A percentile compares a stretch with the other conserved stretches of the same genome.
These are phyloP conservation scores for Coemansia sp. DNA, from an alignment of 192 early-diverging fungal species.

Conservation along the genomic window DNA sequence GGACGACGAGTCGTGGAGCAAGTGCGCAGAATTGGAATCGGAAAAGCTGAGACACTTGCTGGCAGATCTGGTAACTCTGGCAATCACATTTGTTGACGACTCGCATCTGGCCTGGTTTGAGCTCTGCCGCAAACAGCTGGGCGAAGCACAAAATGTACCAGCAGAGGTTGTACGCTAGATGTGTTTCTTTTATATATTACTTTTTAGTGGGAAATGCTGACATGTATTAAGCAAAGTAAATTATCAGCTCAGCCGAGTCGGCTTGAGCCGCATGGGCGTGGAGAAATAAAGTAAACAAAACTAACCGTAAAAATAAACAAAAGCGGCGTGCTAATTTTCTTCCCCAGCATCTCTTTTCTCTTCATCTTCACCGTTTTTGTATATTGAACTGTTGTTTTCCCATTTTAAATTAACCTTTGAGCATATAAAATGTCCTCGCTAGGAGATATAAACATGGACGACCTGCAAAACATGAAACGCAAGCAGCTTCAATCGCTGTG, in stretches of 20 bases:
- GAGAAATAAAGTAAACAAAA: conserved; percentile 1
- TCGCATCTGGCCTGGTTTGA: conserved; percentile 50
- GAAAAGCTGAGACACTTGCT: conserved; percentile 17
- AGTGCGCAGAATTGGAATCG: conserved; percentile 11
- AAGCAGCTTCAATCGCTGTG: conserved; percentile 49
- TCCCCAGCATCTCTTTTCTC: background rate
- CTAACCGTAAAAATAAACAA: background rate
- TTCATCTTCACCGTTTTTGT: background rate
- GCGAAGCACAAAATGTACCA: conserved; percentile 11
- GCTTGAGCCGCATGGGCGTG: conserved; percentile 8
- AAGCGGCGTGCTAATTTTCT: background rate
- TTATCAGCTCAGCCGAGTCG: background rate
- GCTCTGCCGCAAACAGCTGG: conserved; percentile 29
- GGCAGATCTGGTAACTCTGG: conserved; percentile 26
- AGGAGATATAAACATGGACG: conserved; percentile 25
- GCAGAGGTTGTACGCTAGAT: conserved; percentile 23
- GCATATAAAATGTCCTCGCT: conserved; percentile 3
- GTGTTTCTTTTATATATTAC: background rate
- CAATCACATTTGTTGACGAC: conserved; percentile 52
- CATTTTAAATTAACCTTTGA: background rate
- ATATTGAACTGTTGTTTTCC: background rate
- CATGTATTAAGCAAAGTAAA: background rate
- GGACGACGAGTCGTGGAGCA: conserved; percentile 27
- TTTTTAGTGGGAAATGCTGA: too few species aligned
- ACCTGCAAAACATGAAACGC: conserved; percentile 37